phyloP scores from a whole-genome alignment of 331 rosid genomes.

The Rhamnella rubrinervis region DNA sequence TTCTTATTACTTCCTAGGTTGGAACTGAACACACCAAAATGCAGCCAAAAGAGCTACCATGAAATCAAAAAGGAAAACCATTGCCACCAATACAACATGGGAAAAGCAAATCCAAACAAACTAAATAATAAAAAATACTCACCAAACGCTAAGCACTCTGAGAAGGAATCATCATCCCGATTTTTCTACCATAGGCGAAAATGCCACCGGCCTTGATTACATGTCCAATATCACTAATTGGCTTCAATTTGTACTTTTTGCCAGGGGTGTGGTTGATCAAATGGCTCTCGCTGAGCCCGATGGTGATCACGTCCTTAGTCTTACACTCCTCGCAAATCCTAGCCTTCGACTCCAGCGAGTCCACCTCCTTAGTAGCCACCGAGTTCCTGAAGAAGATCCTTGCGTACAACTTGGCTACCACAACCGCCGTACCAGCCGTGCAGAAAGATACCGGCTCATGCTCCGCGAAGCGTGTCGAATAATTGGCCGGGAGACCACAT shows the following conservation, averaged over 20 bases:
- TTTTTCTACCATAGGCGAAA: constrained; percentile 82
- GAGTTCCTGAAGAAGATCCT: constrained; percentile 88
- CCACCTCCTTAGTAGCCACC: constrained; percentile 89
- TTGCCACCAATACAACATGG: neutral
- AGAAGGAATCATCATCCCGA: constrained; percentile 91
- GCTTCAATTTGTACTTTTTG: constrained; percentile 77
- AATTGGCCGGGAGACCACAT: constrained; percentile 78
- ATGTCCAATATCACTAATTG: constrained; percentile 93
- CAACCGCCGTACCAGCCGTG: constrained; percentile 70
- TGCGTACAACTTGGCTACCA: constrained; percentile 86
- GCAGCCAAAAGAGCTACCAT: neutral
- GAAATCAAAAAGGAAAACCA: no score
- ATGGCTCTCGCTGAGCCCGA: constrained; percentile 65
- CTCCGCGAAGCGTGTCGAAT: constrained; percentile 66
- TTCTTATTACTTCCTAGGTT: no score
- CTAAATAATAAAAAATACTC: neutral
- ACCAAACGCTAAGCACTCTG: constrained; percentile 16
- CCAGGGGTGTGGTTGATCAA: constrained; percentile 86
- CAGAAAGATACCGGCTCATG: constrained; percentile 97
- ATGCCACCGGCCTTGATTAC: constrained; percentile 92
- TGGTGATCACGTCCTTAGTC: constrained; percentile 77
- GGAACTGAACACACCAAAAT: no score
- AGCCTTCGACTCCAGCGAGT: constrained; percentile 72
- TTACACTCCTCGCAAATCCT: constrained; percentile 80
- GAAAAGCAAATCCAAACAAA: neutral